Conservation (phyloP, 148 eudicot genomes). For the Heliosperma pusillum region DNA sequence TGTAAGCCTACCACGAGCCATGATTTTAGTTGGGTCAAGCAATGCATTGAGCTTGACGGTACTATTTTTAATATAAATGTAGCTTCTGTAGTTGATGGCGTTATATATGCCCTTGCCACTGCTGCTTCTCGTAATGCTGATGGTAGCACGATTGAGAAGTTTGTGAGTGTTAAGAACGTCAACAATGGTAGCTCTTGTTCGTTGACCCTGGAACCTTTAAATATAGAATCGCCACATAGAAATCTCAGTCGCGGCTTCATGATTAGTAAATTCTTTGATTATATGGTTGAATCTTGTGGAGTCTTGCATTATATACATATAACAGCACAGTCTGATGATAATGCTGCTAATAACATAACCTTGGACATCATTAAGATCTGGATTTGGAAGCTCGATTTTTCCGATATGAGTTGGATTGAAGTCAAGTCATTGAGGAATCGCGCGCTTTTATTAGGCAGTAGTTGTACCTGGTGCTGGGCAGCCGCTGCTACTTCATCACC, state of each 20-base stretch:
- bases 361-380: too few relatives aligned
- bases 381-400: not conserved
- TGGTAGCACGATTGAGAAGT: too few relatives aligned
- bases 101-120: not conserved
- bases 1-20: not conserved
- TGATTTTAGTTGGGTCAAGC: not conserved
- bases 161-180: too few relatives aligned
- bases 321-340: too few relatives aligned
- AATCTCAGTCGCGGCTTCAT: too few relatives aligned
- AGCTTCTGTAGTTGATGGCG: not conserved
- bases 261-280: too few relatives aligned
- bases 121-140: too few relatives aligned
- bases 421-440: not conserved
- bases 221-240: too few relatives aligned
- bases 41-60: not conserved
- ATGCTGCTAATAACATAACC: not conserved
- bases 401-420: not conserved
- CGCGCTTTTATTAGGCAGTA: not conserved
- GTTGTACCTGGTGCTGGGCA: conserved; percentile 9
- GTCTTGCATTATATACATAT: too few relatives aligned
- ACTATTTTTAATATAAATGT: too few relatives aligned
- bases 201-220: too few relatives aligned
- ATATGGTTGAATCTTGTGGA: conserved; percentile 6
- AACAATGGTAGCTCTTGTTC: too few relatives aligned
- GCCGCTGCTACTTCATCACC: not conserved